Conservation (phyloP, 2,329 filamentous ascomycete genomes). For the Cladobotryum protrusum region DNA sequence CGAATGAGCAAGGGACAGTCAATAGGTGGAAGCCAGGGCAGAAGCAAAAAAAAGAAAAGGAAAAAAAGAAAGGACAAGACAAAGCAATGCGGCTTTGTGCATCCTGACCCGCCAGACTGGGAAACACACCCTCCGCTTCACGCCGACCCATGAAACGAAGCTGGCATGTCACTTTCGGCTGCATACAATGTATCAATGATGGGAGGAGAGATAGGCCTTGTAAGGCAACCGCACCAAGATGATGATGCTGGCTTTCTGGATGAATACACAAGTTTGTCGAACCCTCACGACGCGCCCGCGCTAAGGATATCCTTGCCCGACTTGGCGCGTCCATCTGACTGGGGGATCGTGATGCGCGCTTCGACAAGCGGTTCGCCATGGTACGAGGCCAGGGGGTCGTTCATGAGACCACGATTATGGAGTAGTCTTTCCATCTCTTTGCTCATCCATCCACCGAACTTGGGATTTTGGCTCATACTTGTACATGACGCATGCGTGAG, state of each 20-base stretch:
- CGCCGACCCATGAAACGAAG: neutral
- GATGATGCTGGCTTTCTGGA: too few species aligned
- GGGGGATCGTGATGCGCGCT: neutral
- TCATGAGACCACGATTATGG: too few species aligned
- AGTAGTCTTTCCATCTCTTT: neutral
- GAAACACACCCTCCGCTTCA: neutral
- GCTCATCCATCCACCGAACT: neutral
- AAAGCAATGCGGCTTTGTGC: neutral
- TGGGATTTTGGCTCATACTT: too few species aligned
- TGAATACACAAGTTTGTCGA: too few species aligned
- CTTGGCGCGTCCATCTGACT: neutral
- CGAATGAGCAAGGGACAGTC: too few species aligned
- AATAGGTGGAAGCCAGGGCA: too few species aligned
- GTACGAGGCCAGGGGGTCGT: too few species aligned
- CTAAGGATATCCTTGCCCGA: neutral
- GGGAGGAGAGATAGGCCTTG: too few species aligned
- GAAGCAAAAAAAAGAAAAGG: too few species aligned
- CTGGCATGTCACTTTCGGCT: neutral
- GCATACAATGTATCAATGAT: neutral
- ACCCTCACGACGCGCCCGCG: neutral
- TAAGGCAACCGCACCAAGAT: too few species aligned
- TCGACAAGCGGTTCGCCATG: neutral
- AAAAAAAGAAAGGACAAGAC: constrained; percentile 3
- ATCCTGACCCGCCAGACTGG: neutral
- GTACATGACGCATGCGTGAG: too few species aligned